phyloP scores from a whole-genome alignment of 2,329 filamentous ascomycete genomes.

The Ceratocystis huliohia region DNA sequence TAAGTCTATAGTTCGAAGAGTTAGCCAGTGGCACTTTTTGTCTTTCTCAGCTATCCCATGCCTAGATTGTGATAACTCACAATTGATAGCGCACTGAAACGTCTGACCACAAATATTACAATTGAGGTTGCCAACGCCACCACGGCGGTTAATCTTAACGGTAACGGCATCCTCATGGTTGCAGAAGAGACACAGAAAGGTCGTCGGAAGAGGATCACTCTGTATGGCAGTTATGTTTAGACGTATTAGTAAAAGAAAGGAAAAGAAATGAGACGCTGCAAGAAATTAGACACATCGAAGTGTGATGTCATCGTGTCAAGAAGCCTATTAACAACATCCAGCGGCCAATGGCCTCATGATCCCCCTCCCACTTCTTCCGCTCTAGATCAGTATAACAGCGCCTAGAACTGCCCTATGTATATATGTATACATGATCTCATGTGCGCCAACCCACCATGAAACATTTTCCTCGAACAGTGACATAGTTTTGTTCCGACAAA shows the following conservation, averaged over 20 bases:
- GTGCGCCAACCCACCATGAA: neutral
- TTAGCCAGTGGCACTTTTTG: neutral
- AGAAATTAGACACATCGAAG: neutral
- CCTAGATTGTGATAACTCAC: constrained; percentile 37
- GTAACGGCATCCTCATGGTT: constrained; percentile 90
- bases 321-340: neutral
- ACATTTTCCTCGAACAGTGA: neutral
- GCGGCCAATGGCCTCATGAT: neutral
- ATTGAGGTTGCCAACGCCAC: constrained; percentile 67
- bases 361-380: neutral
- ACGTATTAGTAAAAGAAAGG: neutral
- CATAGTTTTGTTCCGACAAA: neutral
- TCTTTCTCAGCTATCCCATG: neutral
- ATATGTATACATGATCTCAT: neutral
- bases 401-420: neutral
- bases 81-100: constrained; percentile 88
- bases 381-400: neutral
- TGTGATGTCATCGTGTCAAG: neutral
- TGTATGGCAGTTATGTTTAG: constrained; percentile 27
- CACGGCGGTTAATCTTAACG: constrained; percentile 89
- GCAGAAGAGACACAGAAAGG: constrained; percentile 96
- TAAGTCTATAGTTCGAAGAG: constrained; percentile 47
- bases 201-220: constrained; percentile 61
- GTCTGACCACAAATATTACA: constrained; percentile 91
- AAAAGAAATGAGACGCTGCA: neutral